Percentiles rank a stretch among this genome's conserved stretches.
Conservation (phyloP, 768 basidiomycete species). For the Postia placenta region DNA sequence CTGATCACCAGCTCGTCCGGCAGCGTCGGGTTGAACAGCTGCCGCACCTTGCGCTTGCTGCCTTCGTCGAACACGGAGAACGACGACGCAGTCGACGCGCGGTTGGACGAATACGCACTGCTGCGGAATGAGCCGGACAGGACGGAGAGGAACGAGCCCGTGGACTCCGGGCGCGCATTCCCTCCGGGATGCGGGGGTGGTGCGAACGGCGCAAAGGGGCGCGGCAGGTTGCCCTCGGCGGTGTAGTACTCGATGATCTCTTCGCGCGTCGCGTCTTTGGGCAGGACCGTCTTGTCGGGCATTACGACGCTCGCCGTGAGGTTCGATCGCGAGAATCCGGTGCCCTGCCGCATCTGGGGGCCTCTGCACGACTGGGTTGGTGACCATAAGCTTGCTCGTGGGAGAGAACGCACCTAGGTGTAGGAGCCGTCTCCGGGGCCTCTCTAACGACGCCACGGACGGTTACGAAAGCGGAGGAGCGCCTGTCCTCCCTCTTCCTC, state of each 20-base stretch:
- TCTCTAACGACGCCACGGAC: slow-evolving; percentile 43
- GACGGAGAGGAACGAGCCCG: slow-evolving; percentile 15
- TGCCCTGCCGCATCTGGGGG: not conserved
- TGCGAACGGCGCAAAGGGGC: slow-evolving; percentile 27
- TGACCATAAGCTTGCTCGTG: no score
- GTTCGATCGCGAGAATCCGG: slow-evolving; percentile 36
- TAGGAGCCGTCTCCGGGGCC: not conserved
- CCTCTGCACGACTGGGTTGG: not conserved
- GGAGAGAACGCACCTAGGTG: not conserved
- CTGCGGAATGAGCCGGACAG: slow-evolving; percentile 16
- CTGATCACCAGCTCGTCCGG: slow-evolving; percentile 65
- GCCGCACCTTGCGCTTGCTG: slow-evolving; percentile 49
- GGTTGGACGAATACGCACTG: slow-evolving; percentile 9
- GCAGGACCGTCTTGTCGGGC: slow-evolving; percentile 43
- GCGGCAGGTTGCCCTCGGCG: slow-evolving; percentile 35
- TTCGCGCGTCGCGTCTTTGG: slow-evolving; percentile 30
- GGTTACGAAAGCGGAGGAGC: slow-evolving; percentile 33
- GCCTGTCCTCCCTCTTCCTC: slow-evolving; percentile 7
- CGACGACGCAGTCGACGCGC: slow-evolving; percentile 13
- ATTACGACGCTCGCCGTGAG: slow-evolving; percentile 43
- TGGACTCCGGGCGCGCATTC: not conserved
- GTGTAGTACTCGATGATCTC: slow-evolving; percentile 40
- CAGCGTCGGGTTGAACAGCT: slow-evolving; percentile 61
- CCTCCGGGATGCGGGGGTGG: not conserved
- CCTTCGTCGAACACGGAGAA: slow-evolving; percentile 11